phyloP scores from a whole-genome alignment of 2,329 filamentous ascomycete species.

The Colletotrichum brevisporum region DNA sequence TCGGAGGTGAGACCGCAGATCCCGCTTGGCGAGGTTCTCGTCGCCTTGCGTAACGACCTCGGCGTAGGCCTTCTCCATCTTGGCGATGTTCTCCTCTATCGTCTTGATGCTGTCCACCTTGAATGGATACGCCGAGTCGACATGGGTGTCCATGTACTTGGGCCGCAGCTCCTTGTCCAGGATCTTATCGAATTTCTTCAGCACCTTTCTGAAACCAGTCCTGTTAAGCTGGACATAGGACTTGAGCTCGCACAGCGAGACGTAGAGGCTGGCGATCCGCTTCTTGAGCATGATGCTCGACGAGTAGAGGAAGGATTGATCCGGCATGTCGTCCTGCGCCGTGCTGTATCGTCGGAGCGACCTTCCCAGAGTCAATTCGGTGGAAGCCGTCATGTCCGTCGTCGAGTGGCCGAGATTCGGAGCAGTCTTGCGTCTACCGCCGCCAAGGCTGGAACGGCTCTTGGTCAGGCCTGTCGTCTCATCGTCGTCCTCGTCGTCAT shows the following conservation, averaged over 20 bases:
- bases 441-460: conserved; percentile 55
- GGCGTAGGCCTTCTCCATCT: conserved; percentile 85
- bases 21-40: conserved; percentile 80
- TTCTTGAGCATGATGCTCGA: conserved; percentile 92
- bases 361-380: conserved; percentile 65
- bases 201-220: conserved; percentile 94
- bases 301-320: conserved; percentile 77
- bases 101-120: conserved; percentile 77
- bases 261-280: conserved; percentile 87
- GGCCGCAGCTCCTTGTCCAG: conserved; percentile 85
- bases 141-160: conserved; percentile 80
- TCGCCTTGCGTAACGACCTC: conserved; percentile 88
- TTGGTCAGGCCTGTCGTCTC: conserved; percentile 70
- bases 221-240: conserved; percentile 97
- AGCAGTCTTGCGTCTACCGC: conserved; percentile 54
- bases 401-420: conserved; percentile 56
- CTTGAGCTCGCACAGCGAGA: conserved; percentile 93
- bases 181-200: conserved; percentile 99
- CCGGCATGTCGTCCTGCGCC: conserved; percentile 83
- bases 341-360: conserved; percentile 74
- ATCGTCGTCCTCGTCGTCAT: conserved; percentile 75
- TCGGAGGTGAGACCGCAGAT: conserved; percentile 89
- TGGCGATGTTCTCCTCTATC: conserved; percentile 79
- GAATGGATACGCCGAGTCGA: conserved; percentile 88
- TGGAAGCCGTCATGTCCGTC: conserved; percentile 73